Percentiles rank a stretch among this genome's conserved stretches.
phyloP scores from a whole-genome alignment of 2,329 filamentous ascomycete species.

The Teratosphaeriaceae sp. region DNA sequence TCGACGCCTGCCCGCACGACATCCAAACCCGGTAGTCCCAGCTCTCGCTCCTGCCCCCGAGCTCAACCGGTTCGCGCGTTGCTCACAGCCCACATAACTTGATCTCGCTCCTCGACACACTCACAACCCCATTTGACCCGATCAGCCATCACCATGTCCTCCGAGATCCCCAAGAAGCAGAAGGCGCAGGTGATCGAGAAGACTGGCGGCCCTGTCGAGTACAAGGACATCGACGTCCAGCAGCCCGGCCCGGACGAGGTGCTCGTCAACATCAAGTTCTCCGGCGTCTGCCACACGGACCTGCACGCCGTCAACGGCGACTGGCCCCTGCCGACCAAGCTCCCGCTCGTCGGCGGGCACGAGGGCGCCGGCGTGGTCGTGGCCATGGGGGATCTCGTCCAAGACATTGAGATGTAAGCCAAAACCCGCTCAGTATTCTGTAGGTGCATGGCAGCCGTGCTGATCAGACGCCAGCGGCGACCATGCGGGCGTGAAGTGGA shows the following conservation, averaged over 20 bases:
- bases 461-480: conserved; percentile 54
- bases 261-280: conserved; percentile 84
- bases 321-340: conserved; percentile 78
- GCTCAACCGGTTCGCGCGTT: no score
- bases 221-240: conserved; percentile 75
- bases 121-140: no score
- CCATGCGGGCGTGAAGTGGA: conserved; percentile 82
- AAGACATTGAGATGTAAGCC: conserved; percentile 60
- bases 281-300: conserved; percentile 87
- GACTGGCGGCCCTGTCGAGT: conserved; percentile 61
- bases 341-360: conserved; percentile 77
- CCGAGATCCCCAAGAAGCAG: conserved; percentile 72
- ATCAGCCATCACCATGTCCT: no score
- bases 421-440: not conserved
- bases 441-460: not conserved
- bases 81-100: no score
- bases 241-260: conserved; percentile 84
- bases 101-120: no score
- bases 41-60: no score
- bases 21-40: no score
- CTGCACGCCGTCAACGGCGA: conserved; percentile 76
- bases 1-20: no score
- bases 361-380: conserved; percentile 79
- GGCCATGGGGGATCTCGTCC: conserved; percentile 67
- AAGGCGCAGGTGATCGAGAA: conserved; percentile 89